Conservation (phyloP, 257 asterid species). For the Nicotiana noctiflora region DNA sequence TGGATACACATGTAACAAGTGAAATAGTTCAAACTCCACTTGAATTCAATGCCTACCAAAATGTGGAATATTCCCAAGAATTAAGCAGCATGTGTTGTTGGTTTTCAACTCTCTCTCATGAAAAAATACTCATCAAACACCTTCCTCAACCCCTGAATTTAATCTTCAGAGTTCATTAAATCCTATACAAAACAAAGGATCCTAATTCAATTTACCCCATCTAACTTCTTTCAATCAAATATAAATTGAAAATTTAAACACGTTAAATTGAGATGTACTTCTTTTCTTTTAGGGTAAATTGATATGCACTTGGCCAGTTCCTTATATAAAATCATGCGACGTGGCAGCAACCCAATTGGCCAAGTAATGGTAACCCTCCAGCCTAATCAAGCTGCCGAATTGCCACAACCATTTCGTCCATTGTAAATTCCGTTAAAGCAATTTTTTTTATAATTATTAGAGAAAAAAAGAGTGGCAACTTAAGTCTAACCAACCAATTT, state of each 20-base stretch:
- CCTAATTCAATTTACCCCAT: slow-evolving; percentile 33
- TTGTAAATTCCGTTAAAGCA: slow-evolving; percentile 44
- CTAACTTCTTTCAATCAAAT: slow-evolving; percentile 22
- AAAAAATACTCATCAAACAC: neutral
- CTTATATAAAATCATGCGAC: neutral
- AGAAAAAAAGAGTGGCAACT: neutral
- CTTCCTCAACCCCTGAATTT: slow-evolving; percentile 22
- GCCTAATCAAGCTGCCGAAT: slow-evolving; percentile 17
- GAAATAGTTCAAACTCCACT: neutral
- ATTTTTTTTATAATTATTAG: slow-evolving; percentile 24
- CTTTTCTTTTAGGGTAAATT: neutral
- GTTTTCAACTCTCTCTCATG: neutral
- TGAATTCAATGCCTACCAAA: neutral
- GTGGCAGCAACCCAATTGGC: slow-evolving; percentile 17
- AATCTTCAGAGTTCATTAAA: slow-evolving; percentile 14
- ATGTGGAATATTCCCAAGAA: neutral
- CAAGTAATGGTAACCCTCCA: slow-evolving; percentile 18
- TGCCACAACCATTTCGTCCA: slow-evolving; percentile 41
- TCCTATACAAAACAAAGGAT: slow-evolving; percentile 22
- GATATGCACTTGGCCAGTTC: neutral
- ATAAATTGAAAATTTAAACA: neutral
- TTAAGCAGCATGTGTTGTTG: neutral
- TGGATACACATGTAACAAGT: too few species aligned
- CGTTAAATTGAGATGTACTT: neutral
- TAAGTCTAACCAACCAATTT: slow-evolving; percentile 54